phyloP scores from a whole-genome alignment of 768 basidiomycete species.

The Galerina sulciceps region DNA sequence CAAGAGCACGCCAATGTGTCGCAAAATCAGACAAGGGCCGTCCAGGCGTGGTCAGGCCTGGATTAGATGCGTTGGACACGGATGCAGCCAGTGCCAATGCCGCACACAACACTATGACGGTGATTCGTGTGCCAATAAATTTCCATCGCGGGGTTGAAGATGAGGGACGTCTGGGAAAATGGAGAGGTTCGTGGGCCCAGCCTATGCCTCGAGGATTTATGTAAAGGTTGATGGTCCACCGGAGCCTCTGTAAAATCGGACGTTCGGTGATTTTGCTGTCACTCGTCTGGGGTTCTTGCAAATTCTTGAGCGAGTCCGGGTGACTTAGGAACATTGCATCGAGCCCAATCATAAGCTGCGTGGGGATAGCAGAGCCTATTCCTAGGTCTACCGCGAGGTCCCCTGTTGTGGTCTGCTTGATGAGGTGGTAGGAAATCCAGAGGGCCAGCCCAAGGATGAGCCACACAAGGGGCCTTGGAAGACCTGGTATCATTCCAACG shows the following conservation, averaged over 20 bases:
- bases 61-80: constrained; percentile 18
- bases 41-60: constrained; percentile 13
- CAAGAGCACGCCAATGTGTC: constrained; percentile 10
- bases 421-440: constrained; percentile 24
- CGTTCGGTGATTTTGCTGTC: constrained; percentile 9
- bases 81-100: constrained; percentile 3
- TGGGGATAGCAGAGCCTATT: constrained; percentile 25
- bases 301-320: constrained; percentile 25
- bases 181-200: constrained; percentile 32
- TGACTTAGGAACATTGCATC: constrained; percentile 33
- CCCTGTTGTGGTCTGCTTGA: constrained; percentile 32
- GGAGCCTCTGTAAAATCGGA: constrained; percentile 20
- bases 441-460: constrained; percentile 17
- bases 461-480: constrained; percentile 8
- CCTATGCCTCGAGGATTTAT: constrained; percentile 37
- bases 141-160: constrained; percentile 19
- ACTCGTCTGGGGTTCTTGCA: constrained; percentile 14
- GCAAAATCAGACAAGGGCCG: constrained; percentile 13
- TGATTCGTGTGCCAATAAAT: constrained; percentile 26
- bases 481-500: constrained; percentile 16
- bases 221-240: constrained; percentile 34
- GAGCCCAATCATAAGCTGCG: constrained; percentile 28
- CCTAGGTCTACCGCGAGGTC: constrained; percentile 23
- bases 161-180: constrained; percentile 20
- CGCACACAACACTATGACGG: constrained; percentile 7